Evolutionary conservation across 371 early-diverging fungal genomes (phyloP).

Genomic region (Apophysomyces trapeziformis): DNA sequence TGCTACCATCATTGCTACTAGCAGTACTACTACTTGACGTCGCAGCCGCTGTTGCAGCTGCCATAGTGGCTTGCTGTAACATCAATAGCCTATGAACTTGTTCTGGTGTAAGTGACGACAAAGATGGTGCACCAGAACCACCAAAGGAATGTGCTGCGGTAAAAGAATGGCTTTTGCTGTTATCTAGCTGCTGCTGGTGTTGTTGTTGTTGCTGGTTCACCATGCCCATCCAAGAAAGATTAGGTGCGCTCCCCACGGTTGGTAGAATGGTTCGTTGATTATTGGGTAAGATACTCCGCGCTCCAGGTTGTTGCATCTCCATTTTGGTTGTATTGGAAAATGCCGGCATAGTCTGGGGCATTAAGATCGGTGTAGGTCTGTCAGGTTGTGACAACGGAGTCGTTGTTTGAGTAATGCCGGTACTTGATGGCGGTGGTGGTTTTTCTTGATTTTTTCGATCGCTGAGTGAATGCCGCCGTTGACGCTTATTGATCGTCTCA

Average conservation of each 20-base stretch:
- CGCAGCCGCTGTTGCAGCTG: conserved; percentile 3
- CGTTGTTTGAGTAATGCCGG: not conserved
- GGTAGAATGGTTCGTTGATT: conserved; percentile 21
- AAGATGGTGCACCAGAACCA: conserved; percentile 13
- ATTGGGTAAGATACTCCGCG: conserved; percentile 21
- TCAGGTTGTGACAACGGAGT: conserved; percentile 1
- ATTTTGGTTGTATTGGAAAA: conserved; percentile 8
- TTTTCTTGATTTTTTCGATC: conserved; percentile 26
- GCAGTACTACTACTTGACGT: not conserved
- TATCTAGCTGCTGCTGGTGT: conserved; percentile 4
- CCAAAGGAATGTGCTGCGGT: conserved; percentile 10
- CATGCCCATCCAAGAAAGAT: conserved; percentile 31
- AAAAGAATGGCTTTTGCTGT: conserved; percentile 1
- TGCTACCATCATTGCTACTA: not conserved
- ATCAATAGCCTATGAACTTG: conserved; percentile 28
- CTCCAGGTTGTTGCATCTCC: not conserved
- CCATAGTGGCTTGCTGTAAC: conserved; percentile 23
- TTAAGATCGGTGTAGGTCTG: not conserved
- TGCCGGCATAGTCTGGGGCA: not conserved
- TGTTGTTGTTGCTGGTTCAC: conserved; percentile 15
- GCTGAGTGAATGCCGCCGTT: conserved; percentile 41
- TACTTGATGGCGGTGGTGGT: conserved; percentile 14
- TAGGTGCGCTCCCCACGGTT: conserved; percentile 30
- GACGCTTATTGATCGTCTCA: conserved; percentile 37
- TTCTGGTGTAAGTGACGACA: conserved; percentile 24